Evolutionary conservation across 2,329 filamentous ascomycete species (phyloP), one percentile per base, ranked within the genome.

Genomic region (Fusarium mundagurra): DNA sequence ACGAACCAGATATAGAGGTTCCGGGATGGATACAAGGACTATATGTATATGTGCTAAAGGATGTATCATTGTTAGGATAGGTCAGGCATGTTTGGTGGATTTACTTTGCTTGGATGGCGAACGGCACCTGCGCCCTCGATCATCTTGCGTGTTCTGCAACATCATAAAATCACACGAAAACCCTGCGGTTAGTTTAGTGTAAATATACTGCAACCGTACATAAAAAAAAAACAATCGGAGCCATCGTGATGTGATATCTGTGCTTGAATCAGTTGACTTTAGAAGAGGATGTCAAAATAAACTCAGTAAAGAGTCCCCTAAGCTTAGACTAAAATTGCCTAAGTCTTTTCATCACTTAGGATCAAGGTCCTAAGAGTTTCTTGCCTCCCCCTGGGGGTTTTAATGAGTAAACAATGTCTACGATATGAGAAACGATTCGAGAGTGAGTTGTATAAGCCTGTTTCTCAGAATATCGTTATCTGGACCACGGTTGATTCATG

Each of bases 51-150:
- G 8, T 22, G 29, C 1, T 2, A 36, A 47, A 24, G 27, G 20
- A 31, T 54, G 33, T 39, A 22, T 54, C 12, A 29, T 22, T 6
- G 22, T 36, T 29, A 29, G 36, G 17, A 38, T 38, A 38, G 36
- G 2, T 5, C 18, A 53, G n/a, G 13, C 50, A 53, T 36, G 8
- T 20, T 36, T 53, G 31, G 7, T 53, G 50, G 34, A n/a, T 55
- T 55, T 55, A 17, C 34, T 55, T 55, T 55, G 51, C 34, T 55
- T 55, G 24, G 34, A 41, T 55, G 51, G 51, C 51, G 51, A 55
- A 55, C 51, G 51, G 51, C 51, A 55, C 34, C 51, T 55, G 34
- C 51, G 51, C 51, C 51, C 51, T 55, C 51, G 51, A 55, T 39
- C 51, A 55, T 55, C 51, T 39, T 55, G 51, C 51, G 51, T 41